These are phyloP conservation scores for Jaminaea rosea DNA, from an alignment of 1,284 basidiomycete genomes.

Conservation along the genomic window DNA sequence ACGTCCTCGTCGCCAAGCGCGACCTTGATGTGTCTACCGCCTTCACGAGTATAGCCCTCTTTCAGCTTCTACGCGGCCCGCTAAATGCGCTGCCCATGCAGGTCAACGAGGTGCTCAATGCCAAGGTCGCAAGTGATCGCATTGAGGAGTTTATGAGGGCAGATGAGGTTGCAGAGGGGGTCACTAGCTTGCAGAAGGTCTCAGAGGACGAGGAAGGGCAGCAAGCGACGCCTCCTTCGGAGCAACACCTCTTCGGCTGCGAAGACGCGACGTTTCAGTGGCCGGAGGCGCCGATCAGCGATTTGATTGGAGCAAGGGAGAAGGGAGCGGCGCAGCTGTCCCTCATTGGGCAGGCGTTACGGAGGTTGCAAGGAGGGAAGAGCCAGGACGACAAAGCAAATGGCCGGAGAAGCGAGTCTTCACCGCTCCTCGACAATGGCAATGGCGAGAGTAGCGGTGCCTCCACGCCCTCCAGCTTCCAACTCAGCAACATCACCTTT, in stretches of 20 bases:
- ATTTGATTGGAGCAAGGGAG: neutral
- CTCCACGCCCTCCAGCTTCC: slow-evolving; percentile 15
- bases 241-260: neutral
- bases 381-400: neutral
- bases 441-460: neutral
- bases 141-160: neutral
- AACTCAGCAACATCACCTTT: slow-evolving; percentile 20
- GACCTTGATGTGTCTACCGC: slow-evolving; percentile 16
- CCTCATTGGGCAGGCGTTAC: too few relatives aligned
- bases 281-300: neutral
- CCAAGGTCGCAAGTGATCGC: neutral
- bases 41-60: slow-evolving; percentile 24
- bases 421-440: neutral
- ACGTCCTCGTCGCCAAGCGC: slow-evolving; percentile 9
- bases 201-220: neutral
- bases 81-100: slow-evolving; percentile 2
- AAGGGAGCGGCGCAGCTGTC: neutral
- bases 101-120: neutral
- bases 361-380: too few relatives aligned
- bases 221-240: too few relatives aligned
- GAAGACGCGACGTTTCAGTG: neutral
- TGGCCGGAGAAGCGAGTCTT: neutral
- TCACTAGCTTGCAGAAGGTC: neutral
- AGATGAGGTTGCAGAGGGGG: neutral
- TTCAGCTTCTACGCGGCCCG: slow-evolving; percentile 3